phyloP scores from a whole-genome alignment of 176 grass and related monocot genomes.

The Aechmea fasciata region DNA sequence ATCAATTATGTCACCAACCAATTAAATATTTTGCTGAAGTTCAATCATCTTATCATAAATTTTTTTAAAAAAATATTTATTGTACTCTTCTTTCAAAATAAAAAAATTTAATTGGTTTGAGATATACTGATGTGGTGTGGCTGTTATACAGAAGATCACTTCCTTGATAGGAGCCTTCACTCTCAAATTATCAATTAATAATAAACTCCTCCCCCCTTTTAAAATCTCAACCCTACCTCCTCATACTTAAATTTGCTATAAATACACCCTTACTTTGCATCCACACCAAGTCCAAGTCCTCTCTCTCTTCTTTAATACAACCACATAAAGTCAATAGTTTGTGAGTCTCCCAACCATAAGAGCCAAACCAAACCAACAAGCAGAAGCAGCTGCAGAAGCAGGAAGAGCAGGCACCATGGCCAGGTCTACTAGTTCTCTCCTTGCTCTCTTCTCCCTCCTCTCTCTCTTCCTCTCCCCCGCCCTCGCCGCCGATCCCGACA shows the following conservation, averaged over 20 bases:
- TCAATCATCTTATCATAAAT: no score
- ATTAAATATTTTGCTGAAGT: no score
- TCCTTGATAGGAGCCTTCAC: no score
- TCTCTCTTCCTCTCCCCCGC: background rate
- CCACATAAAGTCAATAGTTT: background rate
- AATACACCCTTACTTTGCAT: background rate
- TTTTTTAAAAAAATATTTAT: no score
- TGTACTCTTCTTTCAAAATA: no score
- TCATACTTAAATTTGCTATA: background rate
- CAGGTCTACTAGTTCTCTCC: background rate
- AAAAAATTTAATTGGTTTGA: no score
- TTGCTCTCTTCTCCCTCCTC: background rate
- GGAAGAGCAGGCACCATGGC: background rate
- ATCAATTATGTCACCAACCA: no score
- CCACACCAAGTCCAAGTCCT: background rate
- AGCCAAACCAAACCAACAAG: background rate
- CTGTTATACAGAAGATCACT: no score
- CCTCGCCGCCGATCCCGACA: constrained; percentile 1
- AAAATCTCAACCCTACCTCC: no score
- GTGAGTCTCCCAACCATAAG: background rate
- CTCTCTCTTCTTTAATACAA: background rate
- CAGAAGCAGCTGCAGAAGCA: background rate
- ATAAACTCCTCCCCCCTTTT: no score
- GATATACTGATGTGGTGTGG: no score
- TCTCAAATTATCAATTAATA: no score